Evolutionary conservation across 2,329 filamentous ascomycete species (phyloP).

Genomic region (Mollisia scopiformis): DNA sequence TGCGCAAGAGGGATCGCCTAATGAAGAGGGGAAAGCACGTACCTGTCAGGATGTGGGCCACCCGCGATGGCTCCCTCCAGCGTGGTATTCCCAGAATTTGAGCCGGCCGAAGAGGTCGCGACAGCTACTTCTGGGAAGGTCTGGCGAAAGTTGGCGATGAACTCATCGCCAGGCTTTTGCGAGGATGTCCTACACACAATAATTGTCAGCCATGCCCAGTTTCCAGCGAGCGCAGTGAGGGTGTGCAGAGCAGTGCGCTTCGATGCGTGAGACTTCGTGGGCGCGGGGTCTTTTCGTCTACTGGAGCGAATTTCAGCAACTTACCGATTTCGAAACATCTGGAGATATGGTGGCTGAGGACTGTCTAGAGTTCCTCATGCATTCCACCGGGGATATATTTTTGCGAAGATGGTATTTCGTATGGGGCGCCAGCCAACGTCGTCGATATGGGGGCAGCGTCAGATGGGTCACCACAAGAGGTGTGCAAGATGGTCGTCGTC

Average conservation of each 20-base stretch:
- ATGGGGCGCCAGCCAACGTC: neutral
- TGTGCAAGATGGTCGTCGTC: neutral
- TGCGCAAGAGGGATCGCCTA: neutral
- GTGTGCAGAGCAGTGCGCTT: neutral
- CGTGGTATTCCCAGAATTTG: slow-evolving; percentile 39
- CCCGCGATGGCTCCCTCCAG: slow-evolving; percentile 25
- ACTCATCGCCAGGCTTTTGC: slow-evolving; percentile 83
- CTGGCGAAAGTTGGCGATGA: slow-evolving; percentile 82
- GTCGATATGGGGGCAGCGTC: neutral
- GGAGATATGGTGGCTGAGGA: slow-evolving; percentile 22
- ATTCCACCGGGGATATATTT: slow-evolving; percentile 4
- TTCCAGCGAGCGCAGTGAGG: neutral
- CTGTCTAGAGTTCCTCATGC: slow-evolving; percentile 25
- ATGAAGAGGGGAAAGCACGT: slow-evolving; percentile 15
- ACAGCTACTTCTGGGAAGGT: slow-evolving; percentile 76
- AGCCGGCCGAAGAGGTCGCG: slow-evolving; percentile 49
- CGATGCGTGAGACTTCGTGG: neutral
- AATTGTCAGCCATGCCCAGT: slow-evolving; percentile 18
- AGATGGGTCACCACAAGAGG: neutral
- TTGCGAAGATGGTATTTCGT: neutral
- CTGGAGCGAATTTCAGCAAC: slow-evolving; percentile 9
- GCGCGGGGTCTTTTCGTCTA: neutral
- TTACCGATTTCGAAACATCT: slow-evolving; percentile 43
- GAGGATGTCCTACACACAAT: slow-evolving; percentile 54
- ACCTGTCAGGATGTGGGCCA: slow-evolving; percentile 34